Evolutionary conservation across 2,329 filamentous ascomycete species (phyloP).

Genomic region (Neopestalotiopsis sp.): DNA sequence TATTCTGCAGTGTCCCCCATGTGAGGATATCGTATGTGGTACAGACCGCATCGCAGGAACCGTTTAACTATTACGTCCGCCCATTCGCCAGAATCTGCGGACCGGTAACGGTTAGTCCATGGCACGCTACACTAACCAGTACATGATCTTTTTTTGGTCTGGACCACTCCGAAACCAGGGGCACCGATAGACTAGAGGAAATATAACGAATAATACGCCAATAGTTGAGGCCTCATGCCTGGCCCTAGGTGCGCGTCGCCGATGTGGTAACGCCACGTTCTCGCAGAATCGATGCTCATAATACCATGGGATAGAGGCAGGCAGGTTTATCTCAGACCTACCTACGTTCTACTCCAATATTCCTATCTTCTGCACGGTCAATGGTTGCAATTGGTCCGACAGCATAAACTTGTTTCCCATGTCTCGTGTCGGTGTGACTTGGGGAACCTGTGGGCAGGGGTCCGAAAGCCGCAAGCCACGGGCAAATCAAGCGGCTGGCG

Average conservation of each 20-base stretch:
- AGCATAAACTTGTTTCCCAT: not conserved
- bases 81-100: not conserved
- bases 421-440: constrained; percentile 10
- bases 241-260: not conserved
- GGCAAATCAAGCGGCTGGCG: not conserved
- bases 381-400: not conserved
- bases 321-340: no score
- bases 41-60: constrained; percentile 1
- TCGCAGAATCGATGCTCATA: no score
- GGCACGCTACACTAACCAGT: not conserved
- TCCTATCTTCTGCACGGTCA: not conserved
- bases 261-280: not conserved
- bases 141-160: not conserved
- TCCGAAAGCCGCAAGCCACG: not conserved
- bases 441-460: constrained; percentile 3
- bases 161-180: constrained; percentile 2
- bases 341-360: not conserved
- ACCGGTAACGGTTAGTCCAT: not conserved
- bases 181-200: not conserved
- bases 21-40: not conserved
- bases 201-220: not conserved
- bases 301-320: no score
- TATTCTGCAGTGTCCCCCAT: not conserved
- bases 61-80: not conserved
- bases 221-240: not conserved